phyloP scores from a whole-genome alignment of 371 early-diverging fungal species.

The Mucor mucedo region DNA sequence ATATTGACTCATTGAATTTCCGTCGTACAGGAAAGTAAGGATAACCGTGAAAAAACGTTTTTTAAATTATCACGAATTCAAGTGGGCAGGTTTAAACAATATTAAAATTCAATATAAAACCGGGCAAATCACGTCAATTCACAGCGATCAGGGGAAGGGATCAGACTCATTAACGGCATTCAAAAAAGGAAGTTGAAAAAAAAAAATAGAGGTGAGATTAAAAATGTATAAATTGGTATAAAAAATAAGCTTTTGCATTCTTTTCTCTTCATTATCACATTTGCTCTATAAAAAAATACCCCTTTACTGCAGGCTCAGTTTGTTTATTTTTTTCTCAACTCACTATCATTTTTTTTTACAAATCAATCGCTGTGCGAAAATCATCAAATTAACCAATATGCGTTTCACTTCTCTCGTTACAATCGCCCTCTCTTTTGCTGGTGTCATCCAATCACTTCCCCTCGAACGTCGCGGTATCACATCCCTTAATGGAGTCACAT shows the following conservation, averaged over 20 bases:
- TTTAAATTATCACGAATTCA: background rate
- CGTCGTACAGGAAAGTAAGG: background rate
- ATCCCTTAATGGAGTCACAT: constrained; percentile 29
- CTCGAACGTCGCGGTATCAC: constrained; percentile 18
- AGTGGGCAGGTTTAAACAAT: background rate
- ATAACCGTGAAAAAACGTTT: background rate
- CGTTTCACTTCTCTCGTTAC: constrained; percentile 21
- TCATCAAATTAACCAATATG: constrained; percentile 11
- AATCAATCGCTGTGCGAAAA: constrained; percentile 11
- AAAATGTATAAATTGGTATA: background rate
- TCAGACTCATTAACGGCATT: background rate
- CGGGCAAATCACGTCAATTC: constrained; percentile 8
- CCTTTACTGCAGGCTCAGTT: constrained; percentile 17
- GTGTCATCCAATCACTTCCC: constrained; percentile 35
- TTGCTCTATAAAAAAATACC: background rate
- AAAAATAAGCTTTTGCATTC: background rate
- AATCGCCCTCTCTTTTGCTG: constrained; percentile 24
- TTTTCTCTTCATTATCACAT: background rate
- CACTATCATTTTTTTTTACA: background rate
- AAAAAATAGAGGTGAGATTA: constrained; percentile 1
- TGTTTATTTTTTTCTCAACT: background rate
- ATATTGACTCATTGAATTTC: background rate
- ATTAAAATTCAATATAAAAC: constrained; percentile 9
- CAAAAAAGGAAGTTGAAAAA: constrained; percentile 2
- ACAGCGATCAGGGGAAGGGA: constrained; percentile 12